Evolutionary conservation across 768 basidiomycete genomes (phyloP), one percentile per base, ranked within the genome.

Genomic region (Hortiboletus flavorubellus): DNA sequence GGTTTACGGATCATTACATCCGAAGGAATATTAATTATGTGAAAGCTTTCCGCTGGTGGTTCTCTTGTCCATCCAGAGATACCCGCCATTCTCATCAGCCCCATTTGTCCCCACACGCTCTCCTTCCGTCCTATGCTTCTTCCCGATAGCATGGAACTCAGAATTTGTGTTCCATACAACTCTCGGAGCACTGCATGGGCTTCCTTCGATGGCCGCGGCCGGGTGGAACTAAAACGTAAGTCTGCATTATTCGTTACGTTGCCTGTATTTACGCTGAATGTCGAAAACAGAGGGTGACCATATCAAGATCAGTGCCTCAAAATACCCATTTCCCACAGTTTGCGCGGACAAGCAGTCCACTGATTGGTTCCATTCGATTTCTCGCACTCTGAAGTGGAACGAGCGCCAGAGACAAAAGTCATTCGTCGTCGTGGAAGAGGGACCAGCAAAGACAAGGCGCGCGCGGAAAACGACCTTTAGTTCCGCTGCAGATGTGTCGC

Each of bases 81-180:
- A 40, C 97, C 97, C 1, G 92, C 97, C 1, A 80, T 99, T 53
- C 78, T 98, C 56, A 96, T 99, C 64, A 95, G 95, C 2, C 97
- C 97, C 6, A 95, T 99, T 58, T 98, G 96, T 68, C 97, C 97
- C 0, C 97, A 99, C 69, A 99, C 97, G 0, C 81, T 99, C 14
- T 98, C 95, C 29, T 99, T 99, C 81, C 84, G 97, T 42, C 97
- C 97, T 4, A 98, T 99, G 95, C 83, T 99, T 7, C 78, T 99
- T 23, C 97, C 97, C 8, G 97, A 99, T 67, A 95, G 89, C 66
- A 98, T 98, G 93, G 96, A 98, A 66, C 79, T 99, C 38, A 86
- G 97, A 5, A 92, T 99, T 34, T 98, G 96, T 64, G 97, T 99
- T n/a, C 97, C 97, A 9, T 98, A 93, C 76, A 98, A 98, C 72